phyloP scores from a whole-genome alignment of 1,284 basidiomycete species.

The Sporisorium scitamineum region DNA sequence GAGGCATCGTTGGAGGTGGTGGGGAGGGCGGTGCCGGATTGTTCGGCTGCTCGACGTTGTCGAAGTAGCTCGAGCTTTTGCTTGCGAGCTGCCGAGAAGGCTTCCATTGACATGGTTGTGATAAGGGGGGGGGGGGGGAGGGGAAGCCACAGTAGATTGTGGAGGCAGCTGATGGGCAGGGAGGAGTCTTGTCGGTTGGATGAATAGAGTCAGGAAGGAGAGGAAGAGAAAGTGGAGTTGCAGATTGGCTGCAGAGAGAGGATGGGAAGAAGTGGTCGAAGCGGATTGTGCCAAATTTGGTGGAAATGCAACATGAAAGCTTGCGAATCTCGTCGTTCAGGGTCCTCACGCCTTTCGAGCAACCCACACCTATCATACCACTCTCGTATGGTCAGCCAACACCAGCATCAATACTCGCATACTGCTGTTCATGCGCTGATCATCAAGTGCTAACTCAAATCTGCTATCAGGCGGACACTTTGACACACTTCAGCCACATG shows the following conservation, averaged over 20 bases:
- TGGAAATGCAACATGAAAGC: neutral
- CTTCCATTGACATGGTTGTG: constrained; percentile 73
- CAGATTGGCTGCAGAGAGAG: neutral
- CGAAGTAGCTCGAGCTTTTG: constrained; percentile 84
- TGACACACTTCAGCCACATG: neutral
- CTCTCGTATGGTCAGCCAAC: neutral
- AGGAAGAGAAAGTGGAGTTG: neutral
- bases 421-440: neutral
- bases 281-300: constrained; percentile 6
- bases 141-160: neutral
- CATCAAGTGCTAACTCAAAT: neutral
- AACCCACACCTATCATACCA: neutral
- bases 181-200: neutral
- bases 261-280: constrained; percentile 1
- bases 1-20: constrained; percentile 3
- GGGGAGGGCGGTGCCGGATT: constrained; percentile 9
- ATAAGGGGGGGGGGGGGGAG: neutral
- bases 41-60: constrained; percentile 76
- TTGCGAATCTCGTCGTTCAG: neutral
- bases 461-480: too few species aligned
- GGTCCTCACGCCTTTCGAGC: neutral
- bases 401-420: neutral
- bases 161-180: neutral
- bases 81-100: constrained; percentile 86
- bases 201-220: neutral